Evolutionary conservation across 2,329 filamentous ascomycete genomes (phyloP).

Genomic region (Alternaria burnsii): DNA sequence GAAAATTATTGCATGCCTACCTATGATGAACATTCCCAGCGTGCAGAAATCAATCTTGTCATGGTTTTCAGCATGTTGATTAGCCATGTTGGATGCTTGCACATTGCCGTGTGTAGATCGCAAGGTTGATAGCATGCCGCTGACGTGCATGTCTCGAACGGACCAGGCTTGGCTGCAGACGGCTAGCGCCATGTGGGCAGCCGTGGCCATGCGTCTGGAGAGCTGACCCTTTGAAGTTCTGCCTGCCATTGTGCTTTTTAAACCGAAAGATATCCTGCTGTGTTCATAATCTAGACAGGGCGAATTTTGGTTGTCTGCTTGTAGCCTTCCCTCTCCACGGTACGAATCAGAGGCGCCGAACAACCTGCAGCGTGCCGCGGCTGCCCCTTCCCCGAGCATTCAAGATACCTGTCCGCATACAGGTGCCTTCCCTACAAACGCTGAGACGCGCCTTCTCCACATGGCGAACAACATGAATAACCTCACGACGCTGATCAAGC

Average conservation of each 20-base stretch:
- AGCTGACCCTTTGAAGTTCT: slow-evolving; percentile 10
- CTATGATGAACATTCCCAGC: slow-evolving; percentile 71
- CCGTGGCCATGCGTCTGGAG: slow-evolving; percentile 11
- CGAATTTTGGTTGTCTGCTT: background rate
- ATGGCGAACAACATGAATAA: slow-evolving; percentile 96
- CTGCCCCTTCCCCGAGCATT: slow-evolving; percentile 36
- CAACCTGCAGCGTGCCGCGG: slow-evolving; percentile 37
- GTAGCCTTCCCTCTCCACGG: background rate
- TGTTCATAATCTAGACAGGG: background rate
- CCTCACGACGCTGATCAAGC: slow-evolving; percentile 95
- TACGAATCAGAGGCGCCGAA: slow-evolving; percentile 6
- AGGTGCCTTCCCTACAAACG: slow-evolving; percentile 36
- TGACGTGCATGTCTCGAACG: slow-evolving; percentile 14
- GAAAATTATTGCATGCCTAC: slow-evolving; percentile 47
- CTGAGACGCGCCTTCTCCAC: slow-evolving; percentile 41
- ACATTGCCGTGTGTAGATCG: background rate
- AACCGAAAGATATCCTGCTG: background rate
- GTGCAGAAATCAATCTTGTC: slow-evolving; percentile 64
- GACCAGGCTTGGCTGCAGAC: slow-evolving; percentile 23
- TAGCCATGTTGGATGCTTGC: slow-evolving; percentile 19
- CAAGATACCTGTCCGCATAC: slow-evolving; percentile 22
- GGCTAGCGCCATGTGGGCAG: slow-evolving; percentile 27
- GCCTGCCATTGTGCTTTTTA: slow-evolving; percentile 11
- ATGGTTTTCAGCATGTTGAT: slow-evolving; percentile 1
- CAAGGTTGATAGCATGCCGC: background rate